Percentiles rank a stretch among this genome's conserved stretches.
Conservation (phyloP, 192 early-diverging fungal species). For the Irineochytrium annulatum region DNA sequence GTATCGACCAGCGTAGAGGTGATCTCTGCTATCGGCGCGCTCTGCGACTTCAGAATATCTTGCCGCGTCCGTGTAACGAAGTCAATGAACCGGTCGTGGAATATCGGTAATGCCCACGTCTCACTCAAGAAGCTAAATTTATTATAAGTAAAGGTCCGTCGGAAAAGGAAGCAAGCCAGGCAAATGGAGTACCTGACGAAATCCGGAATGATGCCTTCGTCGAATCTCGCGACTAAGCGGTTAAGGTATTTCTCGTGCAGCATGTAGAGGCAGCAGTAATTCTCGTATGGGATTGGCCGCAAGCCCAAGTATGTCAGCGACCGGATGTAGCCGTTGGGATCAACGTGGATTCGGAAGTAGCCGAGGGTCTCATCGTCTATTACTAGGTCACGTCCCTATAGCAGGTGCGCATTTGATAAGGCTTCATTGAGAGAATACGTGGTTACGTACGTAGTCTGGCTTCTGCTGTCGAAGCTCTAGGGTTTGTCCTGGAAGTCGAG, state of each 20-base stretch:
- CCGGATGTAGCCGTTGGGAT: conserved; percentile 40
- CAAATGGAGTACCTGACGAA: conserved; percentile 47
- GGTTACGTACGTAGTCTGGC: conserved; percentile 33
- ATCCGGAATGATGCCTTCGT: conserved; percentile 52
- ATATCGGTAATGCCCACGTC: conserved; percentile 51
- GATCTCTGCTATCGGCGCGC: conserved; percentile 27
- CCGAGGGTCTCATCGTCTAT: conserved; percentile 25
- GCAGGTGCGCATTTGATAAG: conserved; percentile 10
- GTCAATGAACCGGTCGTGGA: conserved; percentile 45
- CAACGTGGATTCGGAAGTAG: conserved; percentile 50
- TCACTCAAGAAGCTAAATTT: conserved; percentile 41
- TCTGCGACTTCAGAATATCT: conserved; percentile 26
- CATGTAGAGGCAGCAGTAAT: conserved; percentile 41
- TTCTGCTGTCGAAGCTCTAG: conserved; percentile 25
- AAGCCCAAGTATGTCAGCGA: conserved; percentile 45
- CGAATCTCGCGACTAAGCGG: conserved; percentile 44
- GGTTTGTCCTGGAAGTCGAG: conserved; percentile 34
- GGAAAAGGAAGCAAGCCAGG: background rate
- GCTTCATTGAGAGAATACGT: background rate
- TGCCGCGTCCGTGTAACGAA: conserved; percentile 26
- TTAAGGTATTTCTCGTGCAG: conserved; percentile 53
- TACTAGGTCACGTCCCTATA: conserved; percentile 46
- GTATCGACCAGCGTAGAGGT: conserved; percentile 29
- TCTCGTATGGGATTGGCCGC: conserved; percentile 35
- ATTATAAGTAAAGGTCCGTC: background rate